Evolutionary conservation across 371 early-diverging fungal species (phyloP).

Genomic region (Syncephalastrum sp.): DNA sequence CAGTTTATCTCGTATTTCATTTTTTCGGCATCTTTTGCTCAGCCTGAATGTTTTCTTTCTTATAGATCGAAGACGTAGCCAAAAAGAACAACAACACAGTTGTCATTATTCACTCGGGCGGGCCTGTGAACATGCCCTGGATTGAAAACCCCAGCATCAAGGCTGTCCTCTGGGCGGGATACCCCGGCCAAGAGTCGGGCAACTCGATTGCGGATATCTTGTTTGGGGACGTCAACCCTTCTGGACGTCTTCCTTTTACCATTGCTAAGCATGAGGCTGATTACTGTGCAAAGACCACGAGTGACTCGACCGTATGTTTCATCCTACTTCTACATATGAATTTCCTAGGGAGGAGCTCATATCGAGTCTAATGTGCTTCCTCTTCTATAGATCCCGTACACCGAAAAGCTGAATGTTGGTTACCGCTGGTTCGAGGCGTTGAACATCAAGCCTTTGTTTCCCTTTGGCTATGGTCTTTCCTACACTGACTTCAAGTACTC

Average conservation of each 20-base stretch:
- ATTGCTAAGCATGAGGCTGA: conserved; percentile 39
- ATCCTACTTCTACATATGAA: neutral
- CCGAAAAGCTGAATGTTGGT: conserved; percentile 55
- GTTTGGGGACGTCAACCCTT: conserved; percentile 64
- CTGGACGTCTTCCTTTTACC: conserved; percentile 61
- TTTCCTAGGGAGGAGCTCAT: conserved; percentile 1
- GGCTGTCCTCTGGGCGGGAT: conserved; percentile 43
- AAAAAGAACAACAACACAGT: conserved; percentile 39
- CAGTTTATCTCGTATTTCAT: neutral
- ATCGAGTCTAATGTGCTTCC: neutral
- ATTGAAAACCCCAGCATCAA: conserved; percentile 46
- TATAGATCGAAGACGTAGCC: conserved; percentile 45
- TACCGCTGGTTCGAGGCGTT: conserved; percentile 55
- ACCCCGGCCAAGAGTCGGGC: conserved; percentile 65
- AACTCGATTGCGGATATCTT: conserved; percentile 61
- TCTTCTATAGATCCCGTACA: conserved; percentile 34
- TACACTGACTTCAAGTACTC: conserved; percentile 60
- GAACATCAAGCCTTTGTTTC: conserved; percentile 49
- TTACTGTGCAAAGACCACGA: conserved; percentile 36
- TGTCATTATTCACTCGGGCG: conserved; percentile 55
- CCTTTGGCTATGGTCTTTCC: conserved; percentile 65
- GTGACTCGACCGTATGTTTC: conserved; percentile 8
- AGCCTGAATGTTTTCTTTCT: neutral
- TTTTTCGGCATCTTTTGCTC: neutral
- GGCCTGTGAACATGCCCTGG: conserved; percentile 52